Conservation (phyloP, 2,329 filamentous ascomycete genomes). For the Fusarium sp. region DNA sequence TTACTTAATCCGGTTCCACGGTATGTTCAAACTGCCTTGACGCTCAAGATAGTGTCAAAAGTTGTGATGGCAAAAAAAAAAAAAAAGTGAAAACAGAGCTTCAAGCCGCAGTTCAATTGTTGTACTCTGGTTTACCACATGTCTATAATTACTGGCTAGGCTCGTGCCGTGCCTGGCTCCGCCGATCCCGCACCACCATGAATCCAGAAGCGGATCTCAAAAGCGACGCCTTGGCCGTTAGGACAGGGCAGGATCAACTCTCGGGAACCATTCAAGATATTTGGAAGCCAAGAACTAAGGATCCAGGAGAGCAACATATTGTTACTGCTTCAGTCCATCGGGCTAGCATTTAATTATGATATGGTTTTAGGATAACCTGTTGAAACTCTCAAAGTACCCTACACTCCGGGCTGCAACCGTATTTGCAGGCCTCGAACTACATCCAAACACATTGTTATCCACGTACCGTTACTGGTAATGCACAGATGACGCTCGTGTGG, state of each 20-base stretch:
- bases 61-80: neutral
- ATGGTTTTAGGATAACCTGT: constrained; percentile 18
- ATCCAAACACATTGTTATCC: constrained; percentile 2
- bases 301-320: neutral
- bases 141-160: constrained; percentile 34
- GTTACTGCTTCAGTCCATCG: constrained; percentile 24
- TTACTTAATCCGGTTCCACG: neutral
- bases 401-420: constrained; percentile 31
- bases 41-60: neutral
- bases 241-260: constrained; percentile 24
- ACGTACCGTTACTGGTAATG: constrained; percentile 11
- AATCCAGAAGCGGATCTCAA: constrained; percentile 38
- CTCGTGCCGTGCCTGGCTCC: constrained; percentile 46
- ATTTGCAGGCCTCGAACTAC: constrained; percentile 37
- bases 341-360: constrained; percentile 19
- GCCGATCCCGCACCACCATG: constrained; percentile 40
- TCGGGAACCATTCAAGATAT: constrained; percentile 14
- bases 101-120: constrained; percentile 1
- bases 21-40: neutral
- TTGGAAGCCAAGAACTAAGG: neutral
- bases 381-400: constrained; percentile 17
- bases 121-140: neutral
- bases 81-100: neutral
- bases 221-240: constrained; percentile 17
- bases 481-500: neutral